Base-by-base conservation (phyloP, 179 eudicot species). In the Heliamphora pulchella region DNA sequence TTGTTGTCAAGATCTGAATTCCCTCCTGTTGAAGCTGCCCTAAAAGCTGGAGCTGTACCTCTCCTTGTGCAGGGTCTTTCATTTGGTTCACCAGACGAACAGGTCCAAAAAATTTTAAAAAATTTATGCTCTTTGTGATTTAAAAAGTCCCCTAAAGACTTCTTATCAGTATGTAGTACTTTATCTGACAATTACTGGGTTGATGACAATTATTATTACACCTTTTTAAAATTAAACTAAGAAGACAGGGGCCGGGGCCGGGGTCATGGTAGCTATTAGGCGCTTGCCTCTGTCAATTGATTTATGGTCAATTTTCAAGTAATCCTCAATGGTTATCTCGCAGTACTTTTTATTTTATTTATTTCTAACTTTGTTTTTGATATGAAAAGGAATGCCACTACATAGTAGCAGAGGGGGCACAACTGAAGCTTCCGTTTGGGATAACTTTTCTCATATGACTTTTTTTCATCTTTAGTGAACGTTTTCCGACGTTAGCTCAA, bases 31-130 rank as follows among this genome's bases (percentile, higher is more conserved):
- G 99, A 94, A 83, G 89, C 94, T 76, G 98, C 98, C 4, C 87
- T 96, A 69, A 84, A 85, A 78, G 91, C 91, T 77, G 99, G 97
- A 83, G 98, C 90, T 54, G 87, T 96, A 75, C 88, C 91, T 81
- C 76, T 88, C 47, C 96, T 96, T 79, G 93, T 90, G 84, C 97
- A 90, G 85, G 90, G 99, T 81, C 94, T 96, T 61, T 86, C 96
- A 70, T 96, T 96, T 86, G 98, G 99, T 74, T 92, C 97, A 70
- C 89, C 91, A 62, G 98, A 96, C 87, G 98, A 96, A 83, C 98
- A 96, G 99, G 99, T 92, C 55, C 64, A 67, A 71, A 10, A 69
- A 78, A 22, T 75, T 53, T 71, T 43, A 50, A 61, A 64, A 8
- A 17, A 73, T 72, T 73, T 63, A 14, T 51, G 71, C 74, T 72